Evolutionary conservation across 148 eudicot species (phyloP).

Genomic region (Linanthus parryae): DNA sequence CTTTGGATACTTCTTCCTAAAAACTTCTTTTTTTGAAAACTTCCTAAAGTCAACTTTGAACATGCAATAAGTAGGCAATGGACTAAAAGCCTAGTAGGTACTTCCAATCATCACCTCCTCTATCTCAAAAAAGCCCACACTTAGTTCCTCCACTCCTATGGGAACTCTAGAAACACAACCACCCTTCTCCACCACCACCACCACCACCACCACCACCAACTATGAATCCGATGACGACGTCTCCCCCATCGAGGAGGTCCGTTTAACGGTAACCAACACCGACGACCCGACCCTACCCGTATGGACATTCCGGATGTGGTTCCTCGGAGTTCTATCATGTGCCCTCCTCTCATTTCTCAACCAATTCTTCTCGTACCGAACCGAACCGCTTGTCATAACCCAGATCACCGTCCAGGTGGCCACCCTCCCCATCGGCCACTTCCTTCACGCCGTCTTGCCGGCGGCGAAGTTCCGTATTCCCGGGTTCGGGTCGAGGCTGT

Average conservation of each 20-base stretch:
- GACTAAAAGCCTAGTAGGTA: no score
- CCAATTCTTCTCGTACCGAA: slow-evolving; percentile 85
- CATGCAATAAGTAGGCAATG: no score
- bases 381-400: slow-evolving; percentile 74
- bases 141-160: slow-evolving; percentile 8
- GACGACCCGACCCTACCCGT: slow-evolving; percentile 85
- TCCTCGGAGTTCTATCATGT: slow-evolving; percentile 69
- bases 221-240: slow-evolving; percentile 36
- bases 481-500: slow-evolving; percentile 45
- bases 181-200: slow-evolving; percentile 9
- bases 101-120: no score
- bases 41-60: no score
- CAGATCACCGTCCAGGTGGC: slow-evolving; percentile 86
- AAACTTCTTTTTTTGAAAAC: no score
- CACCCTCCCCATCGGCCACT: slow-evolving; percentile 63
- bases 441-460: slow-evolving; percentile 58
- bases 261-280: slow-evolving; percentile 67
- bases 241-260: slow-evolving; percentile 90
- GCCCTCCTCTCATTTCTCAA: slow-evolving; percentile 67
- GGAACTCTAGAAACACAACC: slow-evolving; percentile 18
- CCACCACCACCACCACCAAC: neutral
- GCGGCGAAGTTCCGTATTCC: slow-evolving; percentile 46
- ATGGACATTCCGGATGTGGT: slow-evolving; percentile 98
- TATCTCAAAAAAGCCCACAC: no score
- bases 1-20: no score